These are phyloP conservation scores for Haberlea rhodopensis DNA, from an alignment of 257 asterid genomes.

Conservation along the genomic window DNA sequence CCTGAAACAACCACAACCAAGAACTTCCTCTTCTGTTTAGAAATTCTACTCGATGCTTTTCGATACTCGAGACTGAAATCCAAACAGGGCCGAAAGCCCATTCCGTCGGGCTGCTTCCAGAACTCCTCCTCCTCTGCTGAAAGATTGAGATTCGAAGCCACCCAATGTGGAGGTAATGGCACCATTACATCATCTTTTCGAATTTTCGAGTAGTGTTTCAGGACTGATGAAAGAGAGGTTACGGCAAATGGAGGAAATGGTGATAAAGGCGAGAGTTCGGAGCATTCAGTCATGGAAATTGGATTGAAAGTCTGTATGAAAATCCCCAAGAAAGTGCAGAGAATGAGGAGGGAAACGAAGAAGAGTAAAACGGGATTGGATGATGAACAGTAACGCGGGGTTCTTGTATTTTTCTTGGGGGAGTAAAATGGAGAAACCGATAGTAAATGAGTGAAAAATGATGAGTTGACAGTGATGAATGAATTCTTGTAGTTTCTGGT, in stretches of 20 bases:
- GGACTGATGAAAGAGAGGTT: constrained; percentile 35
- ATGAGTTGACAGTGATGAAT: constrained; percentile 40
- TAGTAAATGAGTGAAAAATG: constrained; percentile 33
- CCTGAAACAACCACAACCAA: constrained; percentile 68
- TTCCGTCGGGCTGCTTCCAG: constrained; percentile 57
- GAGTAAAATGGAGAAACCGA: constrained; percentile 33
- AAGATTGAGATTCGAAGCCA: constrained; percentile 24
- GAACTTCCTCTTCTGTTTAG: constrained; percentile 45
- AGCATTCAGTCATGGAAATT: constrained; percentile 36
- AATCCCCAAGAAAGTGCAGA: constrained; percentile 37
- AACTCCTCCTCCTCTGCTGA: constrained; percentile 47
- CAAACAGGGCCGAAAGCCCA: constrained; percentile 58
- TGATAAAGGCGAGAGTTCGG: constrained; percentile 28
- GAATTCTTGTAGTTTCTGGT: constrained; percentile 38
- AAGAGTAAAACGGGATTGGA: constrained; percentile 29
- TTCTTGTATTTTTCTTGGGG: constrained; percentile 45
- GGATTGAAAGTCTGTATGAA: constrained; percentile 35
- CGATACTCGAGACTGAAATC: constrained; percentile 49
- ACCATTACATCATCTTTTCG: constrained; percentile 28
- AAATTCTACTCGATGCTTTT: constrained; percentile 37
- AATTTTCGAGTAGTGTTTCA: constrained; percentile 11
- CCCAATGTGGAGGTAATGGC: constrained; percentile 44
- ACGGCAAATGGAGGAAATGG: constrained; percentile 21
- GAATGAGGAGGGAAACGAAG: constrained; percentile 39
- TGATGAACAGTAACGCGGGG: constrained; percentile 19